Base-by-base conservation (phyloP, 371 early-diverging fungal species). In the Circinella umbellata region DNA sequence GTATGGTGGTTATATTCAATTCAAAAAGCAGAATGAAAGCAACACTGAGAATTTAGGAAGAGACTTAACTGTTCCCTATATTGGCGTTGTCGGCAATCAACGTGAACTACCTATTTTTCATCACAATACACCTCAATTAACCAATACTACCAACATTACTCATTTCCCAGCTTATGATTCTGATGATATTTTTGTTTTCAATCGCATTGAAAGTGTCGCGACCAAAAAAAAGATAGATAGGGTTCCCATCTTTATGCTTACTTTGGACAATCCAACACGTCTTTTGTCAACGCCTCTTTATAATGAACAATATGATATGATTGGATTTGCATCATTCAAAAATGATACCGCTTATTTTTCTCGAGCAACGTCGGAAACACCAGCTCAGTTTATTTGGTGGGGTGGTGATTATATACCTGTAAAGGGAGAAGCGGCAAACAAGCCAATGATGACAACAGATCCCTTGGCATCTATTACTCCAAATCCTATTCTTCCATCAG, bases 71-170 rank as follows among this genome's bases (percentile, higher is more conserved):
- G 67, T 90, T 3, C 91, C 91, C 11, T 90, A 88, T 68, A 72
- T 86, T 36, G 91, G 90, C 34, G 53, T 88, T 34, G 72, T 79
- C 61, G 89, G 91, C 10, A 78, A 84, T 49, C 53, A 85, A 38
- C 42, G 63, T 48, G 72, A 80, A 15, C 72, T 89, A 3, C 86
- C 86, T 5, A 81, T 88, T 37, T 77, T 88, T 66, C 83, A 57
- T 13, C 20, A 51, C 1, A 38, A 36, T 20, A 39, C 60, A 17
- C 69, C 65, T 20, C 62, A 38, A 11, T n/a, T 74, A 17, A 64
- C 48, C 46, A 61, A 46, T 61, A 6, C 51, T 38, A 48, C 14
- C 63, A 20, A 46, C 34, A 34, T 57, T 14, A 51, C 14, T 15
- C 14, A 51, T 51, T 51, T 27, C 1, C 57, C 57, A 57, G 57